A percentile compares a stretch with the other conserved stretches of the same genome.
These are phyloP conservation scores for Russula brevipes DNA, from an alignment of 768 basidiomycete genomes.

Conservation along the genomic window DNA sequence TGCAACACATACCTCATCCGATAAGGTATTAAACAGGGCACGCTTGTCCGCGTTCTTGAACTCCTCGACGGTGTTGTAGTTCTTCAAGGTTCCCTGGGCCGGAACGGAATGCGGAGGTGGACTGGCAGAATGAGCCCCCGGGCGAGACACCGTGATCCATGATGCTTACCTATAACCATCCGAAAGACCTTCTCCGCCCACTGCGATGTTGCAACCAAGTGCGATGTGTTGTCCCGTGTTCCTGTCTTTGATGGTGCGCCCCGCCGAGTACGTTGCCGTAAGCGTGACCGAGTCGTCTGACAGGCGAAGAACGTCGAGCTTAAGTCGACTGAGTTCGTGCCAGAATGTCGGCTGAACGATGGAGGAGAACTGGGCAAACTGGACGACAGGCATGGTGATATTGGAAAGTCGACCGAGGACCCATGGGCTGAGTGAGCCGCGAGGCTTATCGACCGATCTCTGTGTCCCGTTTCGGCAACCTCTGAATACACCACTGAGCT, in stretches of 20 bases:
- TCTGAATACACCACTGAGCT: too few species aligned
- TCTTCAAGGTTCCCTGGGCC: slow-evolving; percentile 72
- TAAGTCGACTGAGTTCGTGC: slow-evolving; percentile 82
- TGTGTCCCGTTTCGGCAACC: too few species aligned
- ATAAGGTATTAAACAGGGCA: slow-evolving; percentile 69
- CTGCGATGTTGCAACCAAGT: slow-evolving; percentile 59
- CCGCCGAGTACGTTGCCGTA: slow-evolving; percentile 62
- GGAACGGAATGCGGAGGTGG: slow-evolving; percentile 44
- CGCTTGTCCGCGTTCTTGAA: slow-evolving; percentile 89
- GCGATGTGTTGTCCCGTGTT: slow-evolving; percentile 70
- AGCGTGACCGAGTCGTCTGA: slow-evolving; percentile 66
- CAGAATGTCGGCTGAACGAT: slow-evolving; percentile 89
- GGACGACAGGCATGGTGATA: slow-evolving; percentile 54
- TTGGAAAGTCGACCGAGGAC: background rate
- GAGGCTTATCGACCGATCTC: background rate
- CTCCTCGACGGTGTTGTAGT: slow-evolving; percentile 96
- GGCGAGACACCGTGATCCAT: background rate
- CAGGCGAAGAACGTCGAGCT: slow-evolving; percentile 85
- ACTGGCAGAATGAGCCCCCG: slow-evolving; percentile 32
- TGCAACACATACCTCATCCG: slow-evolving; percentile 52
- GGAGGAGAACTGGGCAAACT: slow-evolving; percentile 86
- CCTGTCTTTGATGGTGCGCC: slow-evolving; percentile 67
- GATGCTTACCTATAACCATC: slow-evolving; percentile 41
- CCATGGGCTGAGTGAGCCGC: too few species aligned
- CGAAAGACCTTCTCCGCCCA: slow-evolving; percentile 63